Evolutionary conservation across 2,329 filamentous ascomycete species (phyloP).

Genomic region (Aspergillus costaricaensis): DNA sequence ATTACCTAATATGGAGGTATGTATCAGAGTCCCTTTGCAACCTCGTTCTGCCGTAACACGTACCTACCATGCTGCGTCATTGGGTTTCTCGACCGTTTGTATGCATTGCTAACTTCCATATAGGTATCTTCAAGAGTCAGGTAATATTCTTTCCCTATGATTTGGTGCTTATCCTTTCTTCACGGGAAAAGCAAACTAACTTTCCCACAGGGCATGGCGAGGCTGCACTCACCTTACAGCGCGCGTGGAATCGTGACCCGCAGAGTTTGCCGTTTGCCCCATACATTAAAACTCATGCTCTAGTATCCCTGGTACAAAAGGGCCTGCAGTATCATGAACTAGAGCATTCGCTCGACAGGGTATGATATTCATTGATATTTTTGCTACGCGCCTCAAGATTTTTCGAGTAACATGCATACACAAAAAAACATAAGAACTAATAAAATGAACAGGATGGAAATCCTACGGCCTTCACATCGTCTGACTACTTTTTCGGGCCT

Average conservation of each 20-base stretch:
- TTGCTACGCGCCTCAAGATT: not conserved
- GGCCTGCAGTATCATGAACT: conserved; percentile 59
- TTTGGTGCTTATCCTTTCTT: not conserved
- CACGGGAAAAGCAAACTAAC: conserved; percentile 1
- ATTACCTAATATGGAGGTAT: conserved; percentile 70
- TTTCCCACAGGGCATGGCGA: conserved; percentile 54
- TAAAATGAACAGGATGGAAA: conserved; percentile 40
- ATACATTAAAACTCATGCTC: conserved; percentile 59
- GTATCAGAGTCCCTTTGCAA: conserved; percentile 23
- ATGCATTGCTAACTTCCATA: conserved; percentile 15
- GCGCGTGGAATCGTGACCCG: conserved; percentile 64
- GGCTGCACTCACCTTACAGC: conserved; percentile 61
- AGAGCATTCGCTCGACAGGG: conserved; percentile 52
- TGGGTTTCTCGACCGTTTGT: conserved; percentile 6
- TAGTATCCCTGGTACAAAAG: conserved; percentile 65
- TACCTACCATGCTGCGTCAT: conserved; percentile 12
- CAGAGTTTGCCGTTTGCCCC: conserved; percentile 63
- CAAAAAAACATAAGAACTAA: conserved; percentile 19
- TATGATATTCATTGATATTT: conserved; percentile 30
- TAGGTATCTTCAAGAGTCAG: conserved; percentile 59
- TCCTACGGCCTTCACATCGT: conserved; percentile 35
- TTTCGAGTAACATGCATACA: not conserved
- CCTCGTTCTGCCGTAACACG: conserved; percentile 2
- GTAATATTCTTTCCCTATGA: conserved; percentile 38
- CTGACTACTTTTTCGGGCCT: conserved; percentile 52